Percentiles rank a stretch among this genome's conserved stretches.
Evolutionary conservation across 225 moss, liverwort and hornwort species (phyloP).

Genomic region (Pseudoscleropodium purum): DNA sequence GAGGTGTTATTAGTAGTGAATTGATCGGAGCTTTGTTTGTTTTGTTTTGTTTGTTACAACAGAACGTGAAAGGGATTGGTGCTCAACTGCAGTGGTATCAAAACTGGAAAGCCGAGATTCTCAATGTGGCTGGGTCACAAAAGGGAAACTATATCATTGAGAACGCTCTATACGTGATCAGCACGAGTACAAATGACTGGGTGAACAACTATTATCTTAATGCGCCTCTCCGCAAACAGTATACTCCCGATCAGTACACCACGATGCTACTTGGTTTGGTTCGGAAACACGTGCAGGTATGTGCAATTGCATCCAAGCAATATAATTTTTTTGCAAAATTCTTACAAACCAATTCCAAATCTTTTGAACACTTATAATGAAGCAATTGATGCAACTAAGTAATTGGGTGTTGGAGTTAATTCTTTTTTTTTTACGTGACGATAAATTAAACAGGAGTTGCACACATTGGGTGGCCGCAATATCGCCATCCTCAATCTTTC

Average conservation of each 20-base stretch:
- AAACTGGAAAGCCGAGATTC: slow-evolving; percentile 45
- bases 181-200: slow-evolving; percentile 66
- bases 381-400: no score
- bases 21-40: not conserved
- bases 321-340: not conserved
- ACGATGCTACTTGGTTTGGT: slow-evolving; percentile 17
- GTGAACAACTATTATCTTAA: slow-evolving; percentile 55
- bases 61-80: slow-evolving; percentile 55
- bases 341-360: not conserved
- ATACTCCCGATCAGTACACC: slow-evolving; percentile 17
- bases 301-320: not conserved
- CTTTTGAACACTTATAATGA: not conserved
- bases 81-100: slow-evolving; percentile 36
- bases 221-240: slow-evolving; percentile 6
- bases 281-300: slow-evolving; percentile 25
- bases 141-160: slow-evolving; percentile 26
- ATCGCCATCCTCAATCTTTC: slow-evolving; percentile 28
- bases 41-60: not conserved
- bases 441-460: slow-evolving; percentile 21
- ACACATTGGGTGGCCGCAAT: slow-evolving; percentile 36
- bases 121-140: slow-evolving; percentile 14
- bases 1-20: not conserved
- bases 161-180: slow-evolving; percentile 42
- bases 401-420: not conserved
- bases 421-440: not conserved